Conservation (phyloP, 2,329 filamentous ascomycete genomes). For the Ascochyta fabae region DNA sequence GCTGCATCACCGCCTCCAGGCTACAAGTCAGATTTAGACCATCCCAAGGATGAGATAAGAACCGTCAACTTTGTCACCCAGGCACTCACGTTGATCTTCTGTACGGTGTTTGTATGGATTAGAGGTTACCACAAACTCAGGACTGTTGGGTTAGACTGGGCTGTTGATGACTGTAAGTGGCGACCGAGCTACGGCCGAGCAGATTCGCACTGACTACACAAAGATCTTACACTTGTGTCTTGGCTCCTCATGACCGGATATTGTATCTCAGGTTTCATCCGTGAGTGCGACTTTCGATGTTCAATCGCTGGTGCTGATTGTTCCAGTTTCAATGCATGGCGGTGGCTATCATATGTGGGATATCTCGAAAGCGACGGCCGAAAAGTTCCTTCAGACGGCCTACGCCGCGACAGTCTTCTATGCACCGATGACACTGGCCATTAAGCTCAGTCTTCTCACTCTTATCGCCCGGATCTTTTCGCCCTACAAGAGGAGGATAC, state of each 20-base stretch:
- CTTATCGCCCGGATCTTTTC: constrained; percentile 34
- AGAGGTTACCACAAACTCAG: constrained; percentile 14
- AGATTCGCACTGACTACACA: neutral
- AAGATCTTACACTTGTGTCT: constrained; percentile 14
- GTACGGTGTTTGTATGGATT: constrained; percentile 17
- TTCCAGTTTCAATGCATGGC: constrained; percentile 14
- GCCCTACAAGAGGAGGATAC: constrained; percentile 17
- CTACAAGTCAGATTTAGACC: constrained; percentile 8
- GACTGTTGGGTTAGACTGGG: constrained; percentile 9
- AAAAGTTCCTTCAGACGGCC: constrained; percentile 12
- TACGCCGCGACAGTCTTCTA: constrained; percentile 26
- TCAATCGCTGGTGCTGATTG: neutral
- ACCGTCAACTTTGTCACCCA: constrained; percentile 21
- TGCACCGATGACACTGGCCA: constrained; percentile 25
- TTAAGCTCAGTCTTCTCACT: constrained; percentile 33
- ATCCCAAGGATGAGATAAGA: constrained; percentile 17
- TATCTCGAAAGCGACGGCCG: neutral
- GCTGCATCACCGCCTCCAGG: constrained; percentile 13
- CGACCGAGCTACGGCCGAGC: neutral
- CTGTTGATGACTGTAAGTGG: constrained; percentile 21
- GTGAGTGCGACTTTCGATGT: neutral
- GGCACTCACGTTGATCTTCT: constrained; percentile 13
- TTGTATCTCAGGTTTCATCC: constrained; percentile 11
- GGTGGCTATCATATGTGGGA: constrained; percentile 24
- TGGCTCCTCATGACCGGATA: constrained; percentile 18